Evolutionary conservation across 768 basidiomycete species (phyloP).

Genomic region (Omphalotus guepiniiformis): DNA sequence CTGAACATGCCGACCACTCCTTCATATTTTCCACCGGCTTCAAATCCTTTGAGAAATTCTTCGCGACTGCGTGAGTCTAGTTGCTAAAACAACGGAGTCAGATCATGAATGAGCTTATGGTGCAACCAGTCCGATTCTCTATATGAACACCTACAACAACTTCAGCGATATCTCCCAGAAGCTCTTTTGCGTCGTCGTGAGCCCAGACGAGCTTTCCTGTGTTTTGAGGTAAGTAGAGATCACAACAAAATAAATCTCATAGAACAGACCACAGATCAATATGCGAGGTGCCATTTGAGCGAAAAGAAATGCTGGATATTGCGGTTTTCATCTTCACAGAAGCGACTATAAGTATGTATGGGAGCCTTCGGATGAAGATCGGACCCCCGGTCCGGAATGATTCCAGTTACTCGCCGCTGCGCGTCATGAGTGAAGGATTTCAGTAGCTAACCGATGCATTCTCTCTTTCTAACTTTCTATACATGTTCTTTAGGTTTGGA

Average conservation of each 20-base stretch:
- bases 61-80: conserved; percentile 59
- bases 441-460: too few species aligned
- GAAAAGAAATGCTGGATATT: too few species aligned
- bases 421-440: too few species aligned
- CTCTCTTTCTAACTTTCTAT: too few species aligned
- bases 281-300: conserved; percentile 9
- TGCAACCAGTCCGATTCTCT: too few species aligned
- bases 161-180: conserved; percentile 67
- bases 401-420: too few species aligned
- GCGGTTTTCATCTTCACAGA: too few species aligned
- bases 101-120: neutral
- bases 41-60: conserved; percentile 64
- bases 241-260: too few species aligned
- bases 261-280: conserved; percentile 10
- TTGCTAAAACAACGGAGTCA: conserved; percentile 25
- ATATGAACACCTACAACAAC: conserved; percentile 58
- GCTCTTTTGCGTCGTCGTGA: conserved; percentile 60
- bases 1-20: conserved; percentile 76
- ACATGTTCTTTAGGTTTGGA: too few species aligned
- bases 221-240: neutral
- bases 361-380: neutral
- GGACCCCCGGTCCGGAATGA: conserved; percentile 3
- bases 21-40: conserved; percentile 67
- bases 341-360: too few species aligned
- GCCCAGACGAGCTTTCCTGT: conserved; percentile 78